Percentiles rank a stretch among this genome's conserved stretches.
Conservation (phyloP, 345 rosid species). For the Boechera stricta region DNA sequence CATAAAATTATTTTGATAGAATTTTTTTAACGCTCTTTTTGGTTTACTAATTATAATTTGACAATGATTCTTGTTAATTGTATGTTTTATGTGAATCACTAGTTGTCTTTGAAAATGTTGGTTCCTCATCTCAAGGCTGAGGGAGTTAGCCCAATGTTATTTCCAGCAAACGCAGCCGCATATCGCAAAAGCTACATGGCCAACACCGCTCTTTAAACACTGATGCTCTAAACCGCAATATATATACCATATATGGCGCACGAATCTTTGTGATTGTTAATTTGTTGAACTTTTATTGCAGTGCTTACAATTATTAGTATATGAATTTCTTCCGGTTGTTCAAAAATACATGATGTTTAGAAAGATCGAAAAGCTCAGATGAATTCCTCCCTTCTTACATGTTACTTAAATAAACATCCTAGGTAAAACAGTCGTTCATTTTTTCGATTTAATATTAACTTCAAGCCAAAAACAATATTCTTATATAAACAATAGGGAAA, state of each 20-base stretch:
- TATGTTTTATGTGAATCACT: not conserved
- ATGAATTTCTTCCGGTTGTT: no score
- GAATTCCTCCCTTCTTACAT: no score
- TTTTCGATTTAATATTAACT: no score
- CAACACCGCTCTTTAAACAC: not conserved
- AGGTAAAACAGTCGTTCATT: no score
- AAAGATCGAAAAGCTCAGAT: no score
- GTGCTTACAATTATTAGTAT: not conserved
- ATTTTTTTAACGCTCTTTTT: not conserved
- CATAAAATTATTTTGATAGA: not conserved
- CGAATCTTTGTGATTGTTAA: conserved; percentile 15
- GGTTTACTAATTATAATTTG: not conserved
- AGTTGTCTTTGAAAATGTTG: not conserved
- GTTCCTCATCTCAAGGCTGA: conserved; percentile 1
- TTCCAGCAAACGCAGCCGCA: not conserved
- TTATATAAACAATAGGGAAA: not conserved
- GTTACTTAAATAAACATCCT: no score
- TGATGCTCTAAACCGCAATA: not conserved
- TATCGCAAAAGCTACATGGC: not conserved
- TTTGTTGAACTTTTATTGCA: not conserved
- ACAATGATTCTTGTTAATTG: not conserved
- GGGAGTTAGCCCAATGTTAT: not conserved
- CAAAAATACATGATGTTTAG: no score
- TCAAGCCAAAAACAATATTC: no score
- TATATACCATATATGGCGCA: not conserved